phyloP scores from a whole-genome alignment of 108 stramenopile genomes.

The Chaetoceros tenuissimus region DNA sequence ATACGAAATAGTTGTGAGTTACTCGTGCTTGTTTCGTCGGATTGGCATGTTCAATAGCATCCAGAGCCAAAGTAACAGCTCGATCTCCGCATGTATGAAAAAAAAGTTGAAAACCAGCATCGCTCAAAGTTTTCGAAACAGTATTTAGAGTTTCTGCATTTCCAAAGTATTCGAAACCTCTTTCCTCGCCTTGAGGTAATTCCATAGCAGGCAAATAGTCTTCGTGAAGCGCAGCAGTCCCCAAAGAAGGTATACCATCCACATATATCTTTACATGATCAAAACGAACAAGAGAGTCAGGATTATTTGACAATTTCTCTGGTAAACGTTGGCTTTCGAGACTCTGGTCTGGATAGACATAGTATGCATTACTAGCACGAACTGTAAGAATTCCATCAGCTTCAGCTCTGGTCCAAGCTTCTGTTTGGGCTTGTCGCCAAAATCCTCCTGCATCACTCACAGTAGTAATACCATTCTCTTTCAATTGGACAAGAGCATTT shows the following conservation, averaged over 20 bases:
- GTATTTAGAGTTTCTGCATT: not conserved
- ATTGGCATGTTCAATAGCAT: conserved; percentile 14
- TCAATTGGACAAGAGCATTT: conserved; percentile 1
- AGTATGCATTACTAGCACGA: conserved; percentile 12
- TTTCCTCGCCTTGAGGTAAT: not conserved
- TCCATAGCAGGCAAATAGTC: conserved; percentile 1
- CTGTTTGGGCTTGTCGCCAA: conserved; percentile 12
- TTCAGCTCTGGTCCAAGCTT: conserved; percentile 11
- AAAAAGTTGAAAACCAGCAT: conserved; percentile 12
- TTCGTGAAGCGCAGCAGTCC: conserved; percentile 5
- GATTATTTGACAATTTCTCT: conserved; percentile 6
- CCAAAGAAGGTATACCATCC: conserved; percentile 11
- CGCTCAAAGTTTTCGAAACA: not conserved
- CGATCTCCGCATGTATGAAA: conserved; percentile 12
- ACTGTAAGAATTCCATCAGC: conserved; percentile 1
- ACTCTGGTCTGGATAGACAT: conserved; percentile 8
- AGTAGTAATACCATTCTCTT: conserved; percentile 12
- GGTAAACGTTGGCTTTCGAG: conserved; percentile 7
- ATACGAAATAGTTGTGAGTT: conserved; percentile 13
- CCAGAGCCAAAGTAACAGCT: conserved; percentile 4
- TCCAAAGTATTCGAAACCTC: conserved; percentile 15
- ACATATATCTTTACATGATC: conserved; percentile 19
- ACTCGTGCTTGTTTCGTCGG: too few relatives aligned
- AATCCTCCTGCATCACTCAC: conserved; percentile 17
- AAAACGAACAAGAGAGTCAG: conserved; percentile 3